Evolutionary conservation across 2,329 filamentous ascomycete genomes (phyloP), one percentile per base, ranked within the genome.

Genomic region (Plenodomus biglobosus): DNA sequence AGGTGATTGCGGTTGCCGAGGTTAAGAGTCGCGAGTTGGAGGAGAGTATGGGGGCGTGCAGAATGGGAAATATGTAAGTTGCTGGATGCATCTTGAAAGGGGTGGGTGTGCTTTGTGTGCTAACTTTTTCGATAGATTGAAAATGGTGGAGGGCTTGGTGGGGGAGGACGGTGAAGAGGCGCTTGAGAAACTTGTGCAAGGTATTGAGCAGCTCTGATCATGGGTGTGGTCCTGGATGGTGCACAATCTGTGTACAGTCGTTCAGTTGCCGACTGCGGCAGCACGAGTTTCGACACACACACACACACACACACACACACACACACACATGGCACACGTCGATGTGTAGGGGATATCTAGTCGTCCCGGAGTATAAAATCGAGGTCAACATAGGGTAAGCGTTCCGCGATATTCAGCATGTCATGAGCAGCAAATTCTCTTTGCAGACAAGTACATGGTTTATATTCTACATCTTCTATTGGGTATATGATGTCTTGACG

Each of bases 1-100:
- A 82, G 46, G 83, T 97, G 16, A 78, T 97, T 27, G 88, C 92
- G 20, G 78, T 90, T 19, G 94, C 94, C 2, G 84, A 82, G n/a
- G 75, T 78, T 39, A 94, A 95, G 74, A 95, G 90, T 51, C 77
- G 77, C 34, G 85, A 92, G 71, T 75, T 99, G 71, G 94, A 99
- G 73, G 80, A 85, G 43, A 82, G 83, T 36, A 73, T 73, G 67
- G 52, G 51, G 46, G 61, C 55, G 19, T 68, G 57, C 49, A 65
- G 61, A 48, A 39, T 70, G 37, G 62, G 51, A 13, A 70, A 70
- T 48, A 18, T 72, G 67, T 70, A 52, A 66, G 67, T 69, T 5
- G 1, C 2, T 2, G 17, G 30, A 6, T 16, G 3, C 8, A 17
- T 6, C 3, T n/a, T n/a, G n/a, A n/a, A n/a, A n/a, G n/a, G n/a